Evolutionary conservation across 2,329 filamentous ascomycete genomes (phyloP), one percentile per base, ranked within the genome.

Genomic region (Colletotrichum melonis): DNA sequence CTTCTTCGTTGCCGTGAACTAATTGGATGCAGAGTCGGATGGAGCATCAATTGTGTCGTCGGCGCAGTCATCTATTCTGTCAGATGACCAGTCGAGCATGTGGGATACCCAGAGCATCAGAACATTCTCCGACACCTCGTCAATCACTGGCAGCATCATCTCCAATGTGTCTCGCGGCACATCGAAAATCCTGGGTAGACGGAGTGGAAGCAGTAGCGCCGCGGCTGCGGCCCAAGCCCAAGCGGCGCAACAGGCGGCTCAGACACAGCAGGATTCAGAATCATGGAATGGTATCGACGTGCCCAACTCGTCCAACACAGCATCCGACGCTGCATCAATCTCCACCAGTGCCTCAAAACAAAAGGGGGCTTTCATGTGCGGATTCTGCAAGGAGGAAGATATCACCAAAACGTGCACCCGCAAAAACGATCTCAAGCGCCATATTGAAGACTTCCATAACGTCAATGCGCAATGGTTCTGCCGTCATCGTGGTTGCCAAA

Each of bases 391-490:
- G 49, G 85, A 86, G 75, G 82, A 82, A 67, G 78, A 79, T 56
- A 84, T 86, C 64, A 76, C 80, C 64, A 83, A 85, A 76, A 84
- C 84, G 4, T 86, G 84, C 73, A 85, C 84, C 6, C 83, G 85
- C 14, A 86, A 86, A 74, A 86, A 86, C 72, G 86, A 87, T 69
- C 78, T 87, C 60, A 87, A 87, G 76, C 83, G 86, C 14, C 86
- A 87, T 66, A 86, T 87, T 42, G 84, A 86, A 67, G 82, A 86
- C 73, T 86, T 86, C 64, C 86, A 87, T 76, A 84, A 85, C 72
- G 84, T 82, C 69, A 84, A 87, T 68, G 82, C 84, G 4, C 83
- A 86, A 71, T 87, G 84, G 84, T 81, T 82, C 62, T 87, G 86
- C 73, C 81, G 83, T 5, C 82, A 86, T 63, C 82, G 81, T 1